Evolutionary conservation across 495 filamentous ascomycete genomes (phyloP).

Genomic region (Pyrenula aspistea): DNA sequence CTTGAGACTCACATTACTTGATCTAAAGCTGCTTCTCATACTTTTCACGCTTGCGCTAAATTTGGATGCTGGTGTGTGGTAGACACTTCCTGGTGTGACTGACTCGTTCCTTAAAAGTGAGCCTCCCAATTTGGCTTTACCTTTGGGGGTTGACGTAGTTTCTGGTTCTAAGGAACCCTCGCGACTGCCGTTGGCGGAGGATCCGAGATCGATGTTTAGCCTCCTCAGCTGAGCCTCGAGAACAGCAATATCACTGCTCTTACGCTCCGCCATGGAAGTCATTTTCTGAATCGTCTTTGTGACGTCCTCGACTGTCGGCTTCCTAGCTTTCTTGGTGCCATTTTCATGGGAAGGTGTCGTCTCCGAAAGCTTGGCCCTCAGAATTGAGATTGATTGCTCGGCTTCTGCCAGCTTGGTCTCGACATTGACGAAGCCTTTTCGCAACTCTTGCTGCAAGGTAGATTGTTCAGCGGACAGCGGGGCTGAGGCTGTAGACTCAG

Average conservation of each 20-base stretch:
- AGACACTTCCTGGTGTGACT: conserved; percentile 20
- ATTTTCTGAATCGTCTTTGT: conserved; percentile 83
- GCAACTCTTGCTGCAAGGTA: conserved; percentile 69
- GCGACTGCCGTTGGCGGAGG: conserved; percentile 24
- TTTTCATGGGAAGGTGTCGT: conserved; percentile 24
- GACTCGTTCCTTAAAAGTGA: conserved; percentile 27
- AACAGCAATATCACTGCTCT: conserved; percentile 77
- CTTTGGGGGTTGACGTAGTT: conserved; percentile 38
- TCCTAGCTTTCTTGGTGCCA: conserved; percentile 22
- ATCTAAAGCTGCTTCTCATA: conserved; percentile 31
- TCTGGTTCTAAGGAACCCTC: conserved; percentile 52
- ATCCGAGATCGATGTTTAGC: conserved; percentile 42
- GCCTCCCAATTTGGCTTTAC: conserved; percentile 16
- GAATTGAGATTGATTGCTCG: conserved; percentile 67
- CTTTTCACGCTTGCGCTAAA: conserved; percentile 28
- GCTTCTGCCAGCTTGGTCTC: conserved; percentile 63
- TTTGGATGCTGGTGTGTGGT: conserved; percentile 45
- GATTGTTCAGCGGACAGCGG: conserved; percentile 75
- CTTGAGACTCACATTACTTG: conserved; percentile 20
- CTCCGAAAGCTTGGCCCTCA: conserved; percentile 66
- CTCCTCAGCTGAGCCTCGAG: conserved; percentile 74
- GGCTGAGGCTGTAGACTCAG: conserved; percentile 44
- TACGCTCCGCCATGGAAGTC: conserved; percentile 81
- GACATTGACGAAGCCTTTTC: conserved; percentile 53
- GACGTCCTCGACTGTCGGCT: conserved; percentile 87